Evolutionary conservation across 306 rosid species (phyloP).

Genomic region (Prinsepia uniflora): DNA sequence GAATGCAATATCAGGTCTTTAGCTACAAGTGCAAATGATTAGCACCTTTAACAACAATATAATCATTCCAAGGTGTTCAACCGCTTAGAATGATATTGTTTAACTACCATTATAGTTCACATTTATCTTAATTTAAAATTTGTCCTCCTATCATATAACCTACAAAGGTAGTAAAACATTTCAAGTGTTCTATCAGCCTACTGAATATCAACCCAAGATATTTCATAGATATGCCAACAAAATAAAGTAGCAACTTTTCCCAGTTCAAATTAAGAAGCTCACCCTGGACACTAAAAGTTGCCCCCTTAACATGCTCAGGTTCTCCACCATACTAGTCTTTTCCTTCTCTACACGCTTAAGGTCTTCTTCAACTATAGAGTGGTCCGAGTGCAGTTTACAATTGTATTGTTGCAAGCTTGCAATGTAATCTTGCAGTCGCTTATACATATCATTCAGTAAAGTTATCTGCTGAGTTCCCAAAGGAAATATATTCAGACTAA

Average conservation of each 20-base stretch:
- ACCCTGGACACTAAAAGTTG: conserved; percentile 77
- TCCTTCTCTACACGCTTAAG: conserved; percentile 87
- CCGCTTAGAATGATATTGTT: too few relatives aligned
- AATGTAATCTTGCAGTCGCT: conserved; percentile 85
- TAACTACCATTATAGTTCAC: too few relatives aligned
- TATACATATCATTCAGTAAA: conserved; percentile 93
- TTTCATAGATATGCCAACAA: too few relatives aligned
- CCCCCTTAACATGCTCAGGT: conserved; percentile 69
- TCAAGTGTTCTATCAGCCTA: too few relatives aligned
- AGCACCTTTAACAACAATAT: background rate
- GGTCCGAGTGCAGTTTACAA: conserved; percentile 89
- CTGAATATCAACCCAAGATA: too few relatives aligned
- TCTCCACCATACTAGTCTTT: conserved; percentile 67
- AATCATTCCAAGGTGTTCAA: background rate
- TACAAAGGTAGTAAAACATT: too few relatives aligned
- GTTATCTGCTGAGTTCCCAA: conserved; percentile 55
- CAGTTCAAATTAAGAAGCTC: conserved; percentile 33
- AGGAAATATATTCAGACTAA: background rate
- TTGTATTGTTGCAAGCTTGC: conserved; percentile 92
- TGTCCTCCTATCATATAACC: too few relatives aligned
- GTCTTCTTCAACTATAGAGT: conserved; percentile 78
- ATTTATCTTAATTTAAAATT: too few relatives aligned
- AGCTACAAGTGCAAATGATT: background rate
- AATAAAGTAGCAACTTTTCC: too few relatives aligned
- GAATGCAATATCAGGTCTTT: background rate